These are phyloP conservation scores for Thelonectria rubi DNA, from an alignment of 2,329 filamentous ascomycete species.

Conservation along the genomic window DNA sequence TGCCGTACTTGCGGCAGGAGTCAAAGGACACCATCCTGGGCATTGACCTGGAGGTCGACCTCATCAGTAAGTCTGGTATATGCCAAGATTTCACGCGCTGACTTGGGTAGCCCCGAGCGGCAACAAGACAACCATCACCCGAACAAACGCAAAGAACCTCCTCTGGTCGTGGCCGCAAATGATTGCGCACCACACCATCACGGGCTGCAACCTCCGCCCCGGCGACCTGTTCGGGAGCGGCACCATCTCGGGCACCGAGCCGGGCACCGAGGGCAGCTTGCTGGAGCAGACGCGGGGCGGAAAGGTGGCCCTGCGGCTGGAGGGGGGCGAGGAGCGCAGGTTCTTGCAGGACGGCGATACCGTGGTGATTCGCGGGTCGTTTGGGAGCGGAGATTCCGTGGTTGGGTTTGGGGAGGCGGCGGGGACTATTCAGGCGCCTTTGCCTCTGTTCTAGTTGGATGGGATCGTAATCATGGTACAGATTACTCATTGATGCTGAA, in stretches of 20 bases:
- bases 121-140: constrained; percentile 45
- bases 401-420: constrained; percentile 81
- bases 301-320: constrained; percentile 69
- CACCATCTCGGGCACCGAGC: constrained; percentile 73
- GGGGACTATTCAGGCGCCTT: constrained; percentile 62
- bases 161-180: constrained; percentile 87
- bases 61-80: constrained; percentile 47
- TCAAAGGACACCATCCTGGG: constrained; percentile 48
- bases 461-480: too few species aligned
- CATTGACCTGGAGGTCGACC: constrained; percentile 51
- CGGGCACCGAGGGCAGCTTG: constrained; percentile 73
- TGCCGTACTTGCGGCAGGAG: constrained; percentile 65
- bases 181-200: constrained; percentile 82
- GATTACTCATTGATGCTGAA: background rate
- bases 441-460: constrained; percentile 46
- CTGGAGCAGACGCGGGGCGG: constrained; percentile 78
- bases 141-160: constrained; percentile 56
- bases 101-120: constrained; percentile 42
- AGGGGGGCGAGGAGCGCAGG: constrained; percentile 71
- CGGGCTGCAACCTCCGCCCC: constrained; percentile 76
- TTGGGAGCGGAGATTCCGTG: constrained; percentile 70
- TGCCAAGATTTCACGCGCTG: rapidly evolving
- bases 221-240: constrained; percentile 82
- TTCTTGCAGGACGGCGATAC: constrained; percentile 82
- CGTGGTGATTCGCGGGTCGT: constrained; percentile 71